Base-by-base conservation (phyloP, 805 yeast genomes). In the Hemisphaericaspora nanyangensis region DNA sequence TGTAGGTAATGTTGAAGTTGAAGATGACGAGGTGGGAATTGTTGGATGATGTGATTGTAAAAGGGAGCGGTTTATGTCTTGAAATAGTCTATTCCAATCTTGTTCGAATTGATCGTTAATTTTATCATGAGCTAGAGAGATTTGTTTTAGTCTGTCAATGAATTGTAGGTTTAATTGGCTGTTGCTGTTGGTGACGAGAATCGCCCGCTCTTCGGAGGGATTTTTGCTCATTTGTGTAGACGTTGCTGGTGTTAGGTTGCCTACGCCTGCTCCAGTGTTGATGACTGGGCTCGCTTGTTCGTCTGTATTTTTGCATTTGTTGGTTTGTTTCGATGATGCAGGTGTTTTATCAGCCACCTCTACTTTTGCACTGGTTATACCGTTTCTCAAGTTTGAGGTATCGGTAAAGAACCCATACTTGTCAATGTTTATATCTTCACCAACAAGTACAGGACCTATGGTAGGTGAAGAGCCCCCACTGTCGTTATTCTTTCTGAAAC, bases 331-430 rank as follows among this genome's bases (percentile, higher is more conserved):
- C n/a, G n/a, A n/a, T n/a, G n/a, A n/a, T n/a, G n/a, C n/a, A n/a
- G n/a, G n/a, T n/a, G n/a, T n/a, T n/a, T n/a, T n/a, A n/a, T n/a
- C n/a, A n/a, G n/a, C n/a, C n/a, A n/a, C n/a, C n/a, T n/a, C n/a
- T n/a, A n/a, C n/a, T n/a, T n/a, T n/a, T n/a, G n/a, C n/a, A n/a
- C n/a, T n/a, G n/a, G n/a, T n/a, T n/a, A n/a, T n/a, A n/a, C n/a
- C n/a, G n/a, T n/a, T n/a, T n/a, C n/a, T n/a, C n/a, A 35, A 16
- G 19, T 35, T 32, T 16, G 40, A 32, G 11, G 39, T 37, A 37
- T 54, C 65, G 35, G 50, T 64, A 24, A 74, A 57, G 47, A 76
- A 76, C 1, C 81, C 81, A 52, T 66, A 75, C 45, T 68, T 58
- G 51, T 76, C 80, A 10, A 76, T 62, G 26, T 64, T 35, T 8